A percentile compares a stretch with the other conserved stretches of the same genome.
Evolutionary conservation across 2,329 filamentous ascomycete species (phyloP).

Genomic region (Dactylellina drechsleri): DNA sequence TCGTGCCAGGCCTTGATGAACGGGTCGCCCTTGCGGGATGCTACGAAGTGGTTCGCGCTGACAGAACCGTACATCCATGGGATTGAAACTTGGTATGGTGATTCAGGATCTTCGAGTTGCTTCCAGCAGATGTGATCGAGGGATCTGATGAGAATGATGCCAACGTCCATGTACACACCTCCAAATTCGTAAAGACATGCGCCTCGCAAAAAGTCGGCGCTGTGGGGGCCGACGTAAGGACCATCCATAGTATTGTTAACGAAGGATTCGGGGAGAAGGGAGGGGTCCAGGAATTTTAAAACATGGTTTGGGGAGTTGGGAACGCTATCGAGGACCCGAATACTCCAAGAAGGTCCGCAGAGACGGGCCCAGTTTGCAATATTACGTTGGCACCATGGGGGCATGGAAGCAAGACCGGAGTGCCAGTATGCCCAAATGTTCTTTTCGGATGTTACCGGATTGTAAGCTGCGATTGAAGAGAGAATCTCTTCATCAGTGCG

Average conservation of each 20-base stretch:
- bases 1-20: conserved; percentile 65
- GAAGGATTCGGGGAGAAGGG: conserved; percentile 63
- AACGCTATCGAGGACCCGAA: conserved; percentile 63
- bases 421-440: conserved; percentile 65
- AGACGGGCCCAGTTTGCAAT: conserved; percentile 64
- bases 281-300: conserved; percentile 60
- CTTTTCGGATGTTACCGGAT: conserved; percentile 62
- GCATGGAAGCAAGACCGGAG: conserved; percentile 61
- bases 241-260: conserved; percentile 64
- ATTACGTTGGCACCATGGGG: conserved; percentile 61
- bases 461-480: conserved; percentile 58
- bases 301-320: conserved; percentile 61
- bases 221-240: conserved; percentile 63
- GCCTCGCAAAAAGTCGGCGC: conserved; percentile 65
- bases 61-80: conserved; percentile 59
- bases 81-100: conserved; percentile 61
- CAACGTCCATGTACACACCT: conserved; percentile 64
- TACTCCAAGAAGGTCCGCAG: conserved; percentile 62
- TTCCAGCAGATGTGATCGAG: conserved; percentile 64
- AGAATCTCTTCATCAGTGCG: conserved; percentile 60
- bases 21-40: conserved; percentile 62
- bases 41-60: conserved; percentile 64
- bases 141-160: conserved; percentile 63
- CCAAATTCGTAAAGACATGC: conserved; percentile 63
- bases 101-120: conserved; percentile 61